phyloP scores from a whole-genome alignment of 2,329 filamentous ascomycete species.

The Claviceps fusiformis region DNA sequence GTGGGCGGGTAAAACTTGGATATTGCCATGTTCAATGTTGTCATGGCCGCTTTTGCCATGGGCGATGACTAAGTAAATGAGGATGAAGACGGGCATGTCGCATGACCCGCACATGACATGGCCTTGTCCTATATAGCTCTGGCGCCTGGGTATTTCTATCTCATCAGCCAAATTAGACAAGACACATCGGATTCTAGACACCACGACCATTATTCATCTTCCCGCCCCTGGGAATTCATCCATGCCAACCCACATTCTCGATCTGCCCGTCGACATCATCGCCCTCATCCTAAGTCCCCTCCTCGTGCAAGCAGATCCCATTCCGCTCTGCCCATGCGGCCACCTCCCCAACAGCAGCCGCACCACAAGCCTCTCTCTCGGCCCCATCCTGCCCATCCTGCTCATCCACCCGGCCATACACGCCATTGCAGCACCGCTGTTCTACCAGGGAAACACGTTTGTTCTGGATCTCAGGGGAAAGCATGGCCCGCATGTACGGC shows the following conservation, averaged over 20 bases:
- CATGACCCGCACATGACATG: too few relatives aligned
- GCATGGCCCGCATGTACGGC: constrained; percentile 16
- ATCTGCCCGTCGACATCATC: not conserved
- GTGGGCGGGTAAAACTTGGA: too few relatives aligned
- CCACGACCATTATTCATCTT: not conserved
- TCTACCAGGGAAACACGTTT: constrained; percentile 20
- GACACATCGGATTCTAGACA: too few relatives aligned
- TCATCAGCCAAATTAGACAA: too few relatives aligned
- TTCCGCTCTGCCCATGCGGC: constrained; percentile 18
- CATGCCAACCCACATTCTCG: not conserved
- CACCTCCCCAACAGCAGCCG: not conserved
- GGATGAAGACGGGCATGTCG: too few relatives aligned
- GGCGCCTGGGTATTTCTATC: too few relatives aligned
- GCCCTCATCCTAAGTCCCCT: constrained; percentile 17
- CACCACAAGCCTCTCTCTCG: constrained; percentile 5
- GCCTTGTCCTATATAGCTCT: too few relatives aligned
- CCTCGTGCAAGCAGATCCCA: constrained; percentile 12
- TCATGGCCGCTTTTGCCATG: too few relatives aligned
- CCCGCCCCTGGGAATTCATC: too few relatives aligned
- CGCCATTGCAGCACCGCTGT: constrained; percentile 17
- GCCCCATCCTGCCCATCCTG: constrained; percentile 16
- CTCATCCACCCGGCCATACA: constrained; percentile 20
- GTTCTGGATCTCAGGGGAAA: constrained; percentile 15
- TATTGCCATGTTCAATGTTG: too few relatives aligned
- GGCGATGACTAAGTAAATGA: too few relatives aligned